Conservation (phyloP, 2,329 filamentous ascomycete genomes). For the Coleophoma cylindrospora region DNA sequence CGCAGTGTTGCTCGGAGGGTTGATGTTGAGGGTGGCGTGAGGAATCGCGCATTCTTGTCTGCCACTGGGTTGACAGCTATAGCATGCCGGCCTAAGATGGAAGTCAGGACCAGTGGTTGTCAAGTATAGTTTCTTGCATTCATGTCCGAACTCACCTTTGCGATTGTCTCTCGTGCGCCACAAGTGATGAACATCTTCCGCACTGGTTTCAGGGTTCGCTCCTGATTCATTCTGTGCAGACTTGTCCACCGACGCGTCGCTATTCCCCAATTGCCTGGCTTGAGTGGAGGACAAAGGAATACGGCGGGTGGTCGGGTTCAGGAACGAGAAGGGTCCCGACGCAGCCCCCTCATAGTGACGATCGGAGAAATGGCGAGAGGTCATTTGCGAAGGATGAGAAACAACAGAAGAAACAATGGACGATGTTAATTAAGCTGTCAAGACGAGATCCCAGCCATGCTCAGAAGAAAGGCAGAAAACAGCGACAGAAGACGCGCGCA, state of each 20-base stretch:
- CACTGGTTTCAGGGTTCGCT: constrained; percentile 14
- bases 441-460: too few relatives aligned
- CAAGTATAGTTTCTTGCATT: neutral
- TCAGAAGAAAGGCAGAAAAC: too few relatives aligned
- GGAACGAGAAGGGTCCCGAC: constrained; percentile 37
- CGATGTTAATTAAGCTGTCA: too few relatives aligned
- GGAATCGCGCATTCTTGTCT: constrained; percentile 13
- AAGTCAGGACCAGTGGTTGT: neutral
- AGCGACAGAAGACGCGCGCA: too few relatives aligned
- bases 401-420: too few relatives aligned
- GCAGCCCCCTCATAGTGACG: constrained; percentile 2
- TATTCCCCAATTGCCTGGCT: neutral
- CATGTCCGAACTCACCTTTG: constrained; percentile 27
- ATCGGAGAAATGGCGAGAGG: neutral
- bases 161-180: constrained; percentile 41
- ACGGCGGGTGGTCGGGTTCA: constrained; percentile 40
- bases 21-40: constrained; percentile 26
- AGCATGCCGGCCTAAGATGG: constrained; percentile 30
- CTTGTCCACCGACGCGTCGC: neutral
- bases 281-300: constrained; percentile 3
- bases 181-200: constrained; percentile 24
- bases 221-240: neutral
- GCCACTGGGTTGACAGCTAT: constrained; percentile 25
- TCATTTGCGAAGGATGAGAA: neutral
- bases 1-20: constrained; percentile 17